Conservation (phyloP, 1,284 basidiomycete genomes). For the Puccinia triticina region DNA sequence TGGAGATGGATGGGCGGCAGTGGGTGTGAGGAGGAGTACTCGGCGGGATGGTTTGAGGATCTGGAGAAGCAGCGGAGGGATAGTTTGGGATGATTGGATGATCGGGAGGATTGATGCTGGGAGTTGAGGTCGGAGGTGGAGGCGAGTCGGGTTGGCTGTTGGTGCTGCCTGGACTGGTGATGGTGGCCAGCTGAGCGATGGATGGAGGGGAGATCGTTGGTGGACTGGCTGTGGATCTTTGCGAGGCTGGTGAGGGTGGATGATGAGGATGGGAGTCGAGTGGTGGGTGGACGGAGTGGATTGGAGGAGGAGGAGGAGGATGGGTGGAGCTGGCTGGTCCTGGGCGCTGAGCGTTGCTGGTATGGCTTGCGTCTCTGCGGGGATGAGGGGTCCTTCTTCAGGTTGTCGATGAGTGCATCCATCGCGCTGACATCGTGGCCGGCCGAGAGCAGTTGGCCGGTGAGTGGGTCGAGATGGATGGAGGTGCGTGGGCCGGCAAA, state of each 20-base stretch:
- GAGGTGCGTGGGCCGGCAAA: constrained; percentile 42
- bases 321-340: no score
- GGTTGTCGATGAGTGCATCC: constrained; percentile 37
- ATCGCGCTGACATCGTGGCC: constrained; percentile 20
- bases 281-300: neutral
- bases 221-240: no score
- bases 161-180: no score
- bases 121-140: neutral
- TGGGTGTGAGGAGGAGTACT: neutral
- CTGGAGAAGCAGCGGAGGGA: neutral
- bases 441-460: constrained; percentile 34
- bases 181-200: no score
- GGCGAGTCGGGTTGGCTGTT: neutral
- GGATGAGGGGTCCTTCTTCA: neutral
- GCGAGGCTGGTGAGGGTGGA: no score
- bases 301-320: neutral
- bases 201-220: no score
- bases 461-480: constrained; percentile 15
- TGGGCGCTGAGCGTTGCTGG: neutral
- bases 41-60: neutral
- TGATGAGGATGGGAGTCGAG: constrained; percentile 2
- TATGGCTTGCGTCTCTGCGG: neutral
- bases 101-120: neutral
- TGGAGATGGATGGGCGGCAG: neutral
- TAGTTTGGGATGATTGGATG: neutral